Evolutionary conservation across 2,329 filamentous ascomycete species (phyloP), one percentile per base, ranked within the genome.

Genomic region (Cyphellophora europaea): DNA sequence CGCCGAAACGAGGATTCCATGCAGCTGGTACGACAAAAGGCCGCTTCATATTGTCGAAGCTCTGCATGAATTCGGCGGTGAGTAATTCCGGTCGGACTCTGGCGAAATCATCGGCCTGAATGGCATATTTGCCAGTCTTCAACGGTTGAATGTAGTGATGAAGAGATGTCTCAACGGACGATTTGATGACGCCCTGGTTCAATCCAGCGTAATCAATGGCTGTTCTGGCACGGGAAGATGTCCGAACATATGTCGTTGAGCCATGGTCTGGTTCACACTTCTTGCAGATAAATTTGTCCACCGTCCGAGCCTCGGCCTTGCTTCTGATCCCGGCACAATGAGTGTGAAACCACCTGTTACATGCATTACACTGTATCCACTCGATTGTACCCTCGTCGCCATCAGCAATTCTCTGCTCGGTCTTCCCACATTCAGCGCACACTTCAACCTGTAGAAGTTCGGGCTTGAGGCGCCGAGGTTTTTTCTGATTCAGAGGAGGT

Each of bases 331-430:
- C 76, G 32, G 76, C 76, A 52, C 77, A 82, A 35, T 74, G 68
- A 40, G 75, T 75, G 56, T 82, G 77, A 49, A 75, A 79, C 77
- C 77, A 82, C 37, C 66, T 66, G 50, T 79, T 77, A 57, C 77
- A 82, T 16, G 74, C 76, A 53, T 81, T 76, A 51, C 77, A 82
- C 27, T 70, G 72, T 42, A 82, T 77, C 77, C 77, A 82, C 15
- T 48, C 49, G 14, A 50, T 53, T 11, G 65, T 64, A 38, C 62
- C 60, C 41, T 65, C 61, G 43, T 78, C 71, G n/a, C n/a, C n/a
- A 39, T 66, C 62, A 19, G 66, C 65, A 14, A 62, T 54, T 21
- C 67, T 64, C 33, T 69, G 65, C 13, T 73, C 66, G 30, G 69
- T 61, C 36, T 71, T 65, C 27, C 71, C 65, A 50, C 75, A 80